phyloP scores from a whole-genome alignment of 768 basidiomycete species.

The Hericium alpestre region DNA sequence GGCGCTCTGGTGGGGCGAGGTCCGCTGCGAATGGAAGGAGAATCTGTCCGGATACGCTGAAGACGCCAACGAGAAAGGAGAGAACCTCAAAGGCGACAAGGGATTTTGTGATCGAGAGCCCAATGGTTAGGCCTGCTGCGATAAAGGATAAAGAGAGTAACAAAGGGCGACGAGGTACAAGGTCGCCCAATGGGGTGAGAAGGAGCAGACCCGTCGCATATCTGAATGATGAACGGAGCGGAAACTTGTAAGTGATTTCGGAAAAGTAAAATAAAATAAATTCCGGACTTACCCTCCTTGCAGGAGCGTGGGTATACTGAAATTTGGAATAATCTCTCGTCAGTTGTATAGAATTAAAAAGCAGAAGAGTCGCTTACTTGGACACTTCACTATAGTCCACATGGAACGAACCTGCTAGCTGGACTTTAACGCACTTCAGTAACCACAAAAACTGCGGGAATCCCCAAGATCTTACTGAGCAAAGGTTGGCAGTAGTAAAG shows the following conservation, averaged over 20 bases:
- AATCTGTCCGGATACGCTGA: constrained; percentile 65
- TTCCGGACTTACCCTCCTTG: constrained; percentile 49
- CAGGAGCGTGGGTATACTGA: constrained; percentile 52
- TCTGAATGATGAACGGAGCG: constrained; percentile 5
- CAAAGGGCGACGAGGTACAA: constrained; percentile 65
- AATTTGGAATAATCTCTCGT: not conserved
- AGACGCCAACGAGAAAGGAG: constrained; percentile 59
- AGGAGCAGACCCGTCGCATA: constrained; percentile 39
- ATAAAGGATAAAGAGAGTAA: constrained; percentile 45
- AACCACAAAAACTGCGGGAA: not conserved
- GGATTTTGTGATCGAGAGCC: constrained; percentile 50
- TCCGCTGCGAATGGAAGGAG: constrained; percentile 71
- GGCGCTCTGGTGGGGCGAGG: constrained; percentile 61
- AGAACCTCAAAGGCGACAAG: constrained; percentile 54
- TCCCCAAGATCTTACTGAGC: constrained; percentile 37
- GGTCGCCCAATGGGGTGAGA: constrained; percentile 75
- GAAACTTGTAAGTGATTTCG: not conserved
- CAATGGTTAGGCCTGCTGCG: constrained; percentile 51
- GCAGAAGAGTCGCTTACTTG: not conserved
- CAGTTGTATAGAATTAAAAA: not conserved
- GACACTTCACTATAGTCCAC: constrained; percentile 18
- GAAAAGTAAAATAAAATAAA: too few species aligned
- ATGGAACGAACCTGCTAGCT: constrained; percentile 22
- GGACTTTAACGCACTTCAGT: constrained; percentile 20
- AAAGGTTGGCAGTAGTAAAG: constrained; percentile 79